Evolutionary conservation across 805 yeast species (phyloP).

Genomic region (Spathaspora hagerdaliae): DNA sequence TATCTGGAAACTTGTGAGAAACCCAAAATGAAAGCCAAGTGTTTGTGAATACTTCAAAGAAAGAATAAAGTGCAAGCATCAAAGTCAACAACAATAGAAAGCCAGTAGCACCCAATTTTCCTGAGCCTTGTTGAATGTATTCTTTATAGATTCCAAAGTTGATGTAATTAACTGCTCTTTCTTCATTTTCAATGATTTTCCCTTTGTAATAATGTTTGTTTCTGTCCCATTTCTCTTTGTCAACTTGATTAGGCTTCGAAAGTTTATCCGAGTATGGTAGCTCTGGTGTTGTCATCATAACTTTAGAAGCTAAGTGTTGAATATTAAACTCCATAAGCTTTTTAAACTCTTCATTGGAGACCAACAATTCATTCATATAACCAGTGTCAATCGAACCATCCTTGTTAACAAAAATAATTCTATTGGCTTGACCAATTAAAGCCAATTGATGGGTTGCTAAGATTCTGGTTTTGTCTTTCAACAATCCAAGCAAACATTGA

Average conservation of each 20-base stretch:
- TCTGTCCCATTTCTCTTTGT: neutral
- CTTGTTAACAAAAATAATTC: slow-evolving; percentile 63
- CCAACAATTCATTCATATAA: slow-evolving; percentile 49
- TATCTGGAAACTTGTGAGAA: slow-evolving; percentile 41
- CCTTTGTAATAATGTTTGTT: slow-evolving; percentile 10
- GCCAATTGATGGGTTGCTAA: slow-evolving; percentile 84
- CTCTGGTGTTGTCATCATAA: neutral
- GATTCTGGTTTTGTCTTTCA: slow-evolving; percentile 57
- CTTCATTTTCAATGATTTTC: slow-evolving; percentile 41
- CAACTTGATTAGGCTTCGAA: neutral
- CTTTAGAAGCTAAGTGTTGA: neutral
- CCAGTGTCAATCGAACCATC: slow-evolving; percentile 63
- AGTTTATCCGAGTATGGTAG: no score
- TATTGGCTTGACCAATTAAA: slow-evolving; percentile 65
- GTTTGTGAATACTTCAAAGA: slow-evolving; percentile 52
- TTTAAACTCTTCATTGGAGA: slow-evolving; percentile 30
- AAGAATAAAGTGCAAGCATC: slow-evolving; percentile 31
- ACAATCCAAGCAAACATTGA: slow-evolving; percentile 57
- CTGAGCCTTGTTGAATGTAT: slow-evolving; percentile 28
- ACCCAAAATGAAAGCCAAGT: slow-evolving; percentile 84
- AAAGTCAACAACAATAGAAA: slow-evolving; percentile 5
- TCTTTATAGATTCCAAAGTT: slow-evolving; percentile 12
- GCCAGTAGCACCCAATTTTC: slow-evolving; percentile 14
- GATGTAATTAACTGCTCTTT: slow-evolving; percentile 52
- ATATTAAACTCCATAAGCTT: slow-evolving; percentile 36